Evolutionary conservation across 2,329 filamentous ascomycete genomes (phyloP), one percentile per base, ranked within the genome.

Genomic region (Colletotrichum caudatum): DNA sequence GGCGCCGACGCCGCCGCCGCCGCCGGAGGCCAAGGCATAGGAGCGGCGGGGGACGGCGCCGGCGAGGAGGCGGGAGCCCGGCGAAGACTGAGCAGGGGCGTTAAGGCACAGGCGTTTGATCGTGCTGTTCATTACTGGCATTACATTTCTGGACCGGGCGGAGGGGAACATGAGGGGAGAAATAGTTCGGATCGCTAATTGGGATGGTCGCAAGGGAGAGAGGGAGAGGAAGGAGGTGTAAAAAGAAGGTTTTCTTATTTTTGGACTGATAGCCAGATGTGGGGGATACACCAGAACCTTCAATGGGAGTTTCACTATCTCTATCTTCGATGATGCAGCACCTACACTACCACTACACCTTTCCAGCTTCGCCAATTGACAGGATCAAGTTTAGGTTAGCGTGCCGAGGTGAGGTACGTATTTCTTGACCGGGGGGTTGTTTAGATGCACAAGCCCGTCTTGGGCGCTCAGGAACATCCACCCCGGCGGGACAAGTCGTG

Each of bases 1-100:
- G 51, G 90, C 89, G 53, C 94, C 93, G 39, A 5, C 39, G 2
- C 93, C 86, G 26, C 94, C 93, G 2, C 93, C 86, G 26, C 94
- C 93, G 2, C 93, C 87, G 26, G 93, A 88, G 82, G 94, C 92
- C 70, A 93, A 89, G 63, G 95, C 95, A 82, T 96, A 97, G 69
- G 82, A 84, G 70, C 92, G 86, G 69, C 83, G 80, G 46, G 67
- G 37, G 53, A 18, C 39, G 35, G 56, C 11, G 26, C 51, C 51
- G 51, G 39, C 35, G 50, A 67, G 35, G 37, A 66, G 26, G 41
- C 60, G 44, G 46, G 65, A 61, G 35, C 64, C 59, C 41, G 72
- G 71, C 33, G 41, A 56, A 37, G 62, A 58, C 48, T 56, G 56
- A 35, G 57, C 41, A 20, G 41, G 46, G 12, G 59, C 53, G 12